Percentiles rank a stretch among this genome's conserved stretches.
Evolutionary conservation across 129 eudicot species (phyloP).

Genomic region (Flaveria bidentis): DNA sequence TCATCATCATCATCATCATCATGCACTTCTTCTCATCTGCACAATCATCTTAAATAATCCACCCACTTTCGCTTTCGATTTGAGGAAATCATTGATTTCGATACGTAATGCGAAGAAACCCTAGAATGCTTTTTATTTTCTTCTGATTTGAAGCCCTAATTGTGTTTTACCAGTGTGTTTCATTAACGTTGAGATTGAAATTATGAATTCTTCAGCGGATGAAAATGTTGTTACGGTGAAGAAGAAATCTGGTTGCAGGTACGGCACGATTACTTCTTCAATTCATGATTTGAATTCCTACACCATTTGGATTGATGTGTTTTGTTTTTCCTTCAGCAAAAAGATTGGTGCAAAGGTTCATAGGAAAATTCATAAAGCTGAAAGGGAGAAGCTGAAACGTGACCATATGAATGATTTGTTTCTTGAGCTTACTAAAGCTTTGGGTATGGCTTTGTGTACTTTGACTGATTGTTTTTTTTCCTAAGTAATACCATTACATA

Average conservation of each 20-base stretch:
- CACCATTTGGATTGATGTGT: background rate
- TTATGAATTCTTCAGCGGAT: conserved; percentile 16
- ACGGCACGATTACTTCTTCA: background rate
- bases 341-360: conserved; percentile 53
- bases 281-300: no score
- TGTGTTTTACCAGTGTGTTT: no score
- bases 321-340: conserved; percentile 31
- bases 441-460: conserved; percentile 44
- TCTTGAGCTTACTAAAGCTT: conserved; percentile 45
- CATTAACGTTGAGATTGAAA: background rate
- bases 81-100: conserved; percentile 3
- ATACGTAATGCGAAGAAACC: no score
- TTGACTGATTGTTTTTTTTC: background rate
- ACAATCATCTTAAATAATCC: conserved; percentile 4
- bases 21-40: conserved; percentile 5
- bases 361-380: conserved; percentile 71
- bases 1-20: background rate
- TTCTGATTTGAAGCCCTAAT: no score
- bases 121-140: no score
- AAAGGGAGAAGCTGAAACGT: conserved; percentile 83
- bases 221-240: conserved; percentile 11
- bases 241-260: conserved; percentile 37
- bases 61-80: background rate
- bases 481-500: background rate
- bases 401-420: conserved; percentile 71